Evolutionary conservation across 441 rosid genomes (phyloP).

Genomic region (Pelargonium myrrhifolium): DNA sequence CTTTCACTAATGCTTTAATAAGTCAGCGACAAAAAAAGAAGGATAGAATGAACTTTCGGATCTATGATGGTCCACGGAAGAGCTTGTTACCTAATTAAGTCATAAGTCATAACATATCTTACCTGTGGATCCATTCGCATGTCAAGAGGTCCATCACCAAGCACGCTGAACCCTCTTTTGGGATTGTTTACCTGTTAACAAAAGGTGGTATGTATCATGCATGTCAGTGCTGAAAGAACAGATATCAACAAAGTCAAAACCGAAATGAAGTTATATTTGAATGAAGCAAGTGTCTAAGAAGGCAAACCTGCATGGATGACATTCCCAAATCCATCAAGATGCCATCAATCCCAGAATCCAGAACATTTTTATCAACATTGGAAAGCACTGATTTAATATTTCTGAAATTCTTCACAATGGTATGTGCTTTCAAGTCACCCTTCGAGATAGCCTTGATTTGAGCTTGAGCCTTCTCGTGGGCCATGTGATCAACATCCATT

Average conservation of each 20-base stretch:
- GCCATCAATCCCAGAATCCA: constrained; percentile 61
- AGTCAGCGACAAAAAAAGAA: no score
- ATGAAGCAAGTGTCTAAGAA: background rate
- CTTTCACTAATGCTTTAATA: no score
- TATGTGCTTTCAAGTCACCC: constrained; percentile 37
- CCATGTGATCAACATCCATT: constrained; percentile 89
- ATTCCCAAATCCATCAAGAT: constrained; percentile 93
- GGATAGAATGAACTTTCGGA: no score
- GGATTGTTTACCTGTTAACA: constrained; percentile 70
- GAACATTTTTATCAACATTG: constrained; percentile 35
- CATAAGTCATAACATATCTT: constrained; percentile 3
- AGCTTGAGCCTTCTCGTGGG: constrained; percentile 50
- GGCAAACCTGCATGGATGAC: constrained; percentile 90
- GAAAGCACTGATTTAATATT: constrained; percentile 42
- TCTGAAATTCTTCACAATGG: constrained; percentile 54
- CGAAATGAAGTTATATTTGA: background rate
- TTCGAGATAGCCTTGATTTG: constrained; percentile 35
- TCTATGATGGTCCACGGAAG: no score
- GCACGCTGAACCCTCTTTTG: constrained; percentile 77
- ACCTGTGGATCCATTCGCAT: constrained; percentile 98
- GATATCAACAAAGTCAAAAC: no score
- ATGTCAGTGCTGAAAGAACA: background rate
- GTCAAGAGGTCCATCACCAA: constrained; percentile 85
- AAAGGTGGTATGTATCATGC: background rate
- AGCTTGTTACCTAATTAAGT: no score